Evolutionary conservation across 352 stramenopile genomes (phyloP).

Genomic region (Phytopythium sindhum): DNA sequence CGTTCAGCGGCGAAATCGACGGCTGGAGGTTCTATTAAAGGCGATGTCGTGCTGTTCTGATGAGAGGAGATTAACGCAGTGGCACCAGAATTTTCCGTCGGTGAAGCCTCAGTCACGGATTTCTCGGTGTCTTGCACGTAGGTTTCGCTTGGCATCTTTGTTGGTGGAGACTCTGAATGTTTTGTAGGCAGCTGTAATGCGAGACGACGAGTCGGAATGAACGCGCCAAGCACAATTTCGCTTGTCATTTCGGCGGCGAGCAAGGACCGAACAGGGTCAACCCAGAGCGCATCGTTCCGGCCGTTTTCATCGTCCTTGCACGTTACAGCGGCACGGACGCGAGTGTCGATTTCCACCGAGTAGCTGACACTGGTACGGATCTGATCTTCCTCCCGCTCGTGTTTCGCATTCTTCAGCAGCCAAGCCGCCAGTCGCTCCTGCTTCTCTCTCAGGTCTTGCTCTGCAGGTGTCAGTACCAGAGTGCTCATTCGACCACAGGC

Average conservation of each 20-base stretch:
- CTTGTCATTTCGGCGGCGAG: constrained; percentile 55
- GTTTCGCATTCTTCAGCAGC: constrained; percentile 16
- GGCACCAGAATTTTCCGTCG: neutral
- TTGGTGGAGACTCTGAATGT: neutral
- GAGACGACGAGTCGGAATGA: constrained; percentile 29
- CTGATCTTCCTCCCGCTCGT: constrained; percentile 10
- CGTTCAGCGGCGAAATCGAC: neutral
- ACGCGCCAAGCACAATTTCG: constrained; percentile 47
- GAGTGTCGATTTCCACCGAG: constrained; percentile 34
- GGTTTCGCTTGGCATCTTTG: neutral
- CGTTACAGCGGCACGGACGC: constrained; percentile 27
- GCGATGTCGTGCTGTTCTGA: neutral
- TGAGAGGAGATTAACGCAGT: neutral
- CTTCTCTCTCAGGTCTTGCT: neutral
- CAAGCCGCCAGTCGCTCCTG: constrained; percentile 5
- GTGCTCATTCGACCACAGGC: neutral
- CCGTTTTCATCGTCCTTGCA: constrained; percentile 1
- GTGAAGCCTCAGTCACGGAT: neutral
- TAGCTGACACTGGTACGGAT: constrained; percentile 4
- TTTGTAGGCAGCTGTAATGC: constrained; percentile 14
- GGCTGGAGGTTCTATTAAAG: neutral
- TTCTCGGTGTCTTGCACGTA: neutral
- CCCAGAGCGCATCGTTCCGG: constrained; percentile 28
- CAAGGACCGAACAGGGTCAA: constrained; percentile 41
- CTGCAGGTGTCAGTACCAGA: neutral